Percentiles rank a stretch among this genome's conserved stretches.
phyloP scores from a whole-genome alignment of 768 basidiomycete species.

The Pisolithus sp. region DNA sequence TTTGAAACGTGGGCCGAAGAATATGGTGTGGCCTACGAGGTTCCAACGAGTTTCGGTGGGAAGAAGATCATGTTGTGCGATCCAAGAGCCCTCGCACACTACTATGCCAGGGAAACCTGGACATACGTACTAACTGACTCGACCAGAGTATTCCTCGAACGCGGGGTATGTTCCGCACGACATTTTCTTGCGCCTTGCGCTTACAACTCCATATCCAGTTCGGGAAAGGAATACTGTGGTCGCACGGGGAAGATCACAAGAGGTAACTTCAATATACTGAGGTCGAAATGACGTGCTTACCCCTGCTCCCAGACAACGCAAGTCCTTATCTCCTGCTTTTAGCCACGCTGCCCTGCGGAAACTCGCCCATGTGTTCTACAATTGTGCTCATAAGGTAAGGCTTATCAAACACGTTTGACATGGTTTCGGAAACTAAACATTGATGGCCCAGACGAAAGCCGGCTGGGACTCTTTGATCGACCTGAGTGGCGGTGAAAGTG shows the following conservation, averaged over 20 bases:
- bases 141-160: conserved; percentile 30
- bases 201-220: conserved; percentile 8
- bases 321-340: conserved; percentile 22
- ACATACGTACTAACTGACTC: conserved; percentile 36
- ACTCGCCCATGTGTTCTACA: conserved; percentile 19
- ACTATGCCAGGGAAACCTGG: conserved; percentile 43
- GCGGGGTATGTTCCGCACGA: conserved; percentile 14
- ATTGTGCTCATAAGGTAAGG: conserved; percentile 23
- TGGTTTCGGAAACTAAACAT: conserved; percentile 6
- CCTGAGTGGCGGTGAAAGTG: conserved; percentile 6
- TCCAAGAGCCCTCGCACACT: conserved; percentile 43
- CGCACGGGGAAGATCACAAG: conserved; percentile 39
- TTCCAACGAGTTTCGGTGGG: conserved; percentile 33
- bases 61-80: conserved; percentile 34
- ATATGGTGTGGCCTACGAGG: conserved; percentile 38
- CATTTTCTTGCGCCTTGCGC: background rate
- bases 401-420: background rate
- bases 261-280: conserved; percentile 19
- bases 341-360: conserved; percentile 19
- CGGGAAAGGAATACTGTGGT: conserved; percentile 35
- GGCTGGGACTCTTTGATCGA: conserved; percentile 21
- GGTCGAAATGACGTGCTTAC: background rate
- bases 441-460: conserved; percentile 17
- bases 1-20: conserved; percentile 39
- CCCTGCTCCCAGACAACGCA: conserved; percentile 17